phyloP scores from a whole-genome alignment of 2,329 filamentous ascomycete species.

The Huntiella omanensis region DNA sequence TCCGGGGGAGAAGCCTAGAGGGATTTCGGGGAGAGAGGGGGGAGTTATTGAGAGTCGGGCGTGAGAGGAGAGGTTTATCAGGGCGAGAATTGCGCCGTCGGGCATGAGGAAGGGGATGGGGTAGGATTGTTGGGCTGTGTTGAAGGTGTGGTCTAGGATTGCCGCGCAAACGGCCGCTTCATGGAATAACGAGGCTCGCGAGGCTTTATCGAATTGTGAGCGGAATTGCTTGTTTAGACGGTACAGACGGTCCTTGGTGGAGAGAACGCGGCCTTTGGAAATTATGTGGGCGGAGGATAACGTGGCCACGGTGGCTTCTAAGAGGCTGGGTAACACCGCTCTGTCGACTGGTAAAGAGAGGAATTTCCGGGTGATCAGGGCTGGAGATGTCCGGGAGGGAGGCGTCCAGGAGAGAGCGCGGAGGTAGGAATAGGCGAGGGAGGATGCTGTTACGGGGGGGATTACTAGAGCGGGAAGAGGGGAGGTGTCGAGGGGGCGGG shows the following conservation, averaged over 20 bases:
- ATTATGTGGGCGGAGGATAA: constrained; percentile 34
- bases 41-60: constrained; percentile 36
- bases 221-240: constrained; percentile 41
- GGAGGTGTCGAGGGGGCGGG: constrained; percentile 14
- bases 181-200: constrained; percentile 33
- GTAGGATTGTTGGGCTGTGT: constrained; percentile 2
- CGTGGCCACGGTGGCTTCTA: constrained; percentile 29
- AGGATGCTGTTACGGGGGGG: constrained; percentile 16
- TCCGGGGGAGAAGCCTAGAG: constrained; percentile 51
- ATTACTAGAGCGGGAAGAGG: neutral
- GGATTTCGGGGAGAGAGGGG: constrained; percentile 38
- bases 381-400: constrained; percentile 27
- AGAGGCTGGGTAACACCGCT: constrained; percentile 15
- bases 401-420: constrained; percentile 38
- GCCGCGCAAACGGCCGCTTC: constrained; percentile 41
- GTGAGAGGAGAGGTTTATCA: constrained; percentile 44
- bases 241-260: constrained; percentile 41
- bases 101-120: constrained; percentile 35
- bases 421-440: constrained; percentile 38
- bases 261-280: constrained; percentile 39
- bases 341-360: constrained; percentile 27
- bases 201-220: constrained; percentile 35
- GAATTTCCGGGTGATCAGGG: constrained; percentile 31
- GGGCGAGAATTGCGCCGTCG: constrained; percentile 47
- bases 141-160: constrained; percentile 18